Evolutionary conservation across 768 basidiomycete species (phyloP), one percentile per base, ranked within the genome.

Genomic region (Podaxis sp.): DNA sequence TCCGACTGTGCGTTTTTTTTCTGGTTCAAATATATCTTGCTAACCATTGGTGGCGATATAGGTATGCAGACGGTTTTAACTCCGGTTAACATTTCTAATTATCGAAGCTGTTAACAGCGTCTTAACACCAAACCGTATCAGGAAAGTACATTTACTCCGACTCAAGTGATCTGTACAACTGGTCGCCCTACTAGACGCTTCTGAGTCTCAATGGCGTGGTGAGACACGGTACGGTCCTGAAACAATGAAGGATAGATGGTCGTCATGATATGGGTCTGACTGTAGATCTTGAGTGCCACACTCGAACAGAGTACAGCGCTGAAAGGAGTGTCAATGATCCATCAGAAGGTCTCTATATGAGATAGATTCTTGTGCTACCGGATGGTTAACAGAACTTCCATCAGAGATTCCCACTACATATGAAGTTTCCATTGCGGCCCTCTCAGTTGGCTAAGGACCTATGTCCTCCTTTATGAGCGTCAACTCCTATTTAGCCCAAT

Each of bases 101-200:
- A 32, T 5, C 48, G 25, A 14, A 11, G 59, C 5, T 13, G 4
- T 53, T 13, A 47, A 44, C 2, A 32, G 27, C 32, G 35, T 40
- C 6, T 1, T 61, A 28, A 61, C 7, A n/a, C 37, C 18, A 13
- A 16, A n/a, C 18, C n/a, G 27, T 38, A 10, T 36, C 53, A 65
- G 72, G 73, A 2, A 74, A 73, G 64, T 74, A 74, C 61, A 73
- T 74, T 48, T 73, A 73, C 54, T 71, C 73, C 11, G 73, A 74
- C 55, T 74, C 73, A 2, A 71, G 67, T 40, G 73, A 75, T 56
- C 59, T 74, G 27, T 71, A 67, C 56, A 72, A 38, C 44, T 75
- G 73, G 73, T 71, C 71, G 6, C 69, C 68, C 14, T 71, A 66
- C 32, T 58, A 70, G 60, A 70, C 66, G 10, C 44, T 73, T 46